A percentile compares a stretch with the other conserved stretches of the same genome.
These are phyloP conservation scores for Holtermannia corniformis DNA, from an alignment of 768 basidiomycete species.

Conservation along the genomic window DNA sequence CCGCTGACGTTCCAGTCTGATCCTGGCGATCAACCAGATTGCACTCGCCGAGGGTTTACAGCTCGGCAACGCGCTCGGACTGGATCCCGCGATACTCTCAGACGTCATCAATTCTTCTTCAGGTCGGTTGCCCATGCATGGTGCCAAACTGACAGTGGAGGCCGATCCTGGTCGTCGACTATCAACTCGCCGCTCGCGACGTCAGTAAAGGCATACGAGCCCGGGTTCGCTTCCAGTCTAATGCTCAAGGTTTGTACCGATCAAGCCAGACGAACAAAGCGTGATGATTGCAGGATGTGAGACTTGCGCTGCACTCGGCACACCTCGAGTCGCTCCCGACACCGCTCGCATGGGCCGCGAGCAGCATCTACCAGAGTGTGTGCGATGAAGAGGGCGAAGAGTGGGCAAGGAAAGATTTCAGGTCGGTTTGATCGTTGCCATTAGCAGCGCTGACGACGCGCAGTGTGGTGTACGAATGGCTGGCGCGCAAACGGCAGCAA, in stretches of 20 bases:
- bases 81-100: conserved; percentile 23
- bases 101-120: conserved; percentile 29
- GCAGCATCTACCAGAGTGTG: conserved; percentile 30
- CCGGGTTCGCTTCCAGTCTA: conserved; percentile 27
- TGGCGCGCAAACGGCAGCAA: conserved; percentile 22
- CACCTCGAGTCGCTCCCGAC: conserved; percentile 24
- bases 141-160: conserved; percentile 6
- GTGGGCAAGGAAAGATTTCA: conserved; percentile 30
- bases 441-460: not conserved
- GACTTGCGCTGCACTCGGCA: conserved; percentile 29
- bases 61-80: conserved; percentile 22
- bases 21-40: conserved; percentile 35
- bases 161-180: conserved; percentile 32
- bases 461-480: conserved; percentile 33
- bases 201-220: conserved; percentile 20
- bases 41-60: conserved; percentile 30
- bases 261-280: not conserved
- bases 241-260: conserved; percentile 29
- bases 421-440: conserved; percentile 7
- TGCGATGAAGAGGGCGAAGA: conserved; percentile 19
- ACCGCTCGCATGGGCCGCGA: conserved; percentile 33
- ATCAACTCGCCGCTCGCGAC: conserved; percentile 26
- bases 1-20: conserved; percentile 11
- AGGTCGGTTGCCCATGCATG: conserved; percentile 5
- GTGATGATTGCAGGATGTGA: conserved; percentile 22